phyloP scores from a whole-genome alignment of 1,284 basidiomycete genomes.

The Cryptococcus sp. region DNA sequence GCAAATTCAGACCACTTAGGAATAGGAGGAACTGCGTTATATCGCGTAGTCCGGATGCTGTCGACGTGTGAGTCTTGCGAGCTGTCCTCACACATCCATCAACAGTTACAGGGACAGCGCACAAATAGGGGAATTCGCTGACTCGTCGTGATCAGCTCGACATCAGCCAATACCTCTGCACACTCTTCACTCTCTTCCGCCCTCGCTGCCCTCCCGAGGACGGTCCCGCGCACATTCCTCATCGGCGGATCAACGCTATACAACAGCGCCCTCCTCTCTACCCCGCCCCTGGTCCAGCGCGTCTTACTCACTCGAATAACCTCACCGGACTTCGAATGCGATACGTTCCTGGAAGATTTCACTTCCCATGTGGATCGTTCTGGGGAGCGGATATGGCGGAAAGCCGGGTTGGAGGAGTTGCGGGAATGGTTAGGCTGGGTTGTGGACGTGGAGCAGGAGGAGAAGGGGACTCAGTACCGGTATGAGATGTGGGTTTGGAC shows the following conservation, averaged over 20 bases:
- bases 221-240: conserved; percentile 62
- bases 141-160: conserved; percentile 9
- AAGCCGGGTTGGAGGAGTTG: conserved; percentile 64
- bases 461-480: conserved; percentile 79
- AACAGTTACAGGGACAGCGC: too few relatives aligned
- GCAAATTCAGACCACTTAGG: conserved; percentile 77
- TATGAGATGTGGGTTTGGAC: conserved; percentile 83
- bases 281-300: conserved; percentile 64
- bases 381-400: conserved; percentile 59
- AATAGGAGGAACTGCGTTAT: conserved; percentile 80
- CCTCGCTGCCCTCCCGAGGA: conserved; percentile 19
- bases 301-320: conserved; percentile 85
- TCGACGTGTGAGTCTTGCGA: conserved; percentile 62
- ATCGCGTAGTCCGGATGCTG: conserved; percentile 61
- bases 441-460: conserved; percentile 73
- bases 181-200: conserved; percentile 45
- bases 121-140: not conserved
- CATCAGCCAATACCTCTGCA: conserved; percentile 25
- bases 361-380: conserved; percentile 31
- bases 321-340: conserved; percentile 72
- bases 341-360: conserved; percentile 83
- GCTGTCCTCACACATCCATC: not conserved
- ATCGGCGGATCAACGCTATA: conserved; percentile 91
- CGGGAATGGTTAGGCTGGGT: conserved; percentile 75
- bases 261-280: conserved; percentile 62